Evolutionary conservation across 805 yeast genomes (phyloP).

Genomic region (Yamadazyma kitorensis): DNA sequence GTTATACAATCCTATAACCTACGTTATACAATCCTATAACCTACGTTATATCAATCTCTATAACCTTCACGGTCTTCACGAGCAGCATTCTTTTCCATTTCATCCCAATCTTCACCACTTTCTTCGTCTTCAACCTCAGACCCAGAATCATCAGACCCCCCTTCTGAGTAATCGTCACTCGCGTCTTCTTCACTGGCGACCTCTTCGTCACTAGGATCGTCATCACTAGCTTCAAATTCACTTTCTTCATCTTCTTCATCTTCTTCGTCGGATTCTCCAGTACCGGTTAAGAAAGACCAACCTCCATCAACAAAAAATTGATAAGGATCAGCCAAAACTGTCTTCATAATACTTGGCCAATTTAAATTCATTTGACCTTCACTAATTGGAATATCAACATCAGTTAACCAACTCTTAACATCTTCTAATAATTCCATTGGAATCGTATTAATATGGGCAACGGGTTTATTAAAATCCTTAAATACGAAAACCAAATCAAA

Average conservation of each 20-base stretch:
- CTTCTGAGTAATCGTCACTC: constrained; percentile 37
- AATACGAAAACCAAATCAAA: constrained; percentile 96
- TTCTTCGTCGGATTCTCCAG: constrained; percentile 67
- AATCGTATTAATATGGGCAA: constrained; percentile 88
- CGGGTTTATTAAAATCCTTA: constrained; percentile 85
- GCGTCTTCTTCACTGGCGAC: constrained; percentile 52
- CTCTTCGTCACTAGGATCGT: constrained; percentile 60
- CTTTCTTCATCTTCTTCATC: constrained; percentile 67
- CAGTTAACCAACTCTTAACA: constrained; percentile 95
- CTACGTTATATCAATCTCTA: constrained; percentile 22
- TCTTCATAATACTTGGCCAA: constrained; percentile 95
- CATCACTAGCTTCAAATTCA: constrained; percentile 66
- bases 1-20: too few relatives aligned
- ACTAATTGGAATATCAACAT: constrained; percentile 91
- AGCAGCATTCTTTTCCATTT: constrained; percentile 56
- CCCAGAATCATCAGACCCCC: constrained; percentile 34
- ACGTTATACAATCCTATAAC: too few relatives aligned
- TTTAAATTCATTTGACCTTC: constrained; percentile 95
- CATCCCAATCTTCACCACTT: constrained; percentile 58
- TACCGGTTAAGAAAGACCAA: constrained; percentile 91
- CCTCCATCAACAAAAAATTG: constrained; percentile 94
- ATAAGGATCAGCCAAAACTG: constrained; percentile 87
- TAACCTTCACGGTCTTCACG: constrained; percentile 37
- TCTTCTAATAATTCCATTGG: constrained; percentile 91
- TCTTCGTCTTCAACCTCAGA: constrained; percentile 35